phyloP scores from a whole-genome alignment of 768 basidiomycete genomes.

The Lentinula guzmanii region DNA sequence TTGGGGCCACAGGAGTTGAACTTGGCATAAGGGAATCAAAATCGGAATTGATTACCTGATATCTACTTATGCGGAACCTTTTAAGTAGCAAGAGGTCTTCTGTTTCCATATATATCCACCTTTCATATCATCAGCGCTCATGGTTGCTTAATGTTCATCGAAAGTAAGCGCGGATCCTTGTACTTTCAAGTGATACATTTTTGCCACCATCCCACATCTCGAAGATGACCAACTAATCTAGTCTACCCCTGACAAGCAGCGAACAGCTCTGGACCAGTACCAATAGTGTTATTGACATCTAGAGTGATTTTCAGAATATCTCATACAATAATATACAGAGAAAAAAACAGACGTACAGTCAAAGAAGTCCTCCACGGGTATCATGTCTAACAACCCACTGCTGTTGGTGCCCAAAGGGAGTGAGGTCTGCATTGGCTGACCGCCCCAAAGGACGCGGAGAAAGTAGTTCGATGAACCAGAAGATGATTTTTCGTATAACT shows the following conservation, averaged over 20 bases:
- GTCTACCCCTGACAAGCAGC: background rate
- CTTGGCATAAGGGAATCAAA: no score
- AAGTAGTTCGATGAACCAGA: constrained; percentile 16
- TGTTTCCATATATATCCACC: no score
- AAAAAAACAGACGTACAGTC: constrained; percentile 25
- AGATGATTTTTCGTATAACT: constrained; percentile 29
- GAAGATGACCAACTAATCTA: no score
- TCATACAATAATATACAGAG: background rate
- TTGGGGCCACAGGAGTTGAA: no score
- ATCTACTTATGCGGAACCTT: no score
- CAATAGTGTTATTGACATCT: constrained; percentile 37
- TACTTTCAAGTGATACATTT: no score
- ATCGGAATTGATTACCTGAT: no score
- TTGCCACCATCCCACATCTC: no score
- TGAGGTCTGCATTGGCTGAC: constrained; percentile 42
- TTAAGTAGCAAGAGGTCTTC: no score
- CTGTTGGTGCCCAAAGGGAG: constrained; percentile 32
- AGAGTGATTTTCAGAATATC: background rate
- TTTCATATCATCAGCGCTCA: no score
- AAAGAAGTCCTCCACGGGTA: constrained; percentile 35
- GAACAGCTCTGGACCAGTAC: constrained; percentile 26
- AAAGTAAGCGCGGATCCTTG: no score
- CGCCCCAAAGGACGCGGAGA: constrained; percentile 46
- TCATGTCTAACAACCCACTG: constrained; percentile 28
- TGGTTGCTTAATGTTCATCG: no score